Evolutionary conservation across 176 grass and related monocot genomes (phyloP).

Genomic region (Bolboschoenus planiculmis): DNA sequence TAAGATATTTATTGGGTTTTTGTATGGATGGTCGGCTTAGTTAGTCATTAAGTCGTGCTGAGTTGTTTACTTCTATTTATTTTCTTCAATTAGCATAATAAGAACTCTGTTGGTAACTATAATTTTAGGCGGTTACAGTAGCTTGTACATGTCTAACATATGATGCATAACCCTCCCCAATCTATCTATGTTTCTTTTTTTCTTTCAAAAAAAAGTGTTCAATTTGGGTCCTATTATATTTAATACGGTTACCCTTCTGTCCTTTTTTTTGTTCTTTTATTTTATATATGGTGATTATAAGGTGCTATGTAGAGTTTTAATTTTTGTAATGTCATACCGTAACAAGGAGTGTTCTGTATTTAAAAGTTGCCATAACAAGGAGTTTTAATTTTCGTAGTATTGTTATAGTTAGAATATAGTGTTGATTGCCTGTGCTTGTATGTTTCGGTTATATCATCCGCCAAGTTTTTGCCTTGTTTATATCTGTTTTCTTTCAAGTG

Average conservation of each 20-base stretch:
- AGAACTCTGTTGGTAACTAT: slow-evolving; percentile 18
- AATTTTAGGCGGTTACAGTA: background rate
- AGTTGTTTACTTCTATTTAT: background rate
- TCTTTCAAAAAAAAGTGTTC: no score
- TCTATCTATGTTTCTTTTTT: background rate
- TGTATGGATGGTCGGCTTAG: slow-evolving; percentile 10
- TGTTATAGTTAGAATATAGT: background rate
- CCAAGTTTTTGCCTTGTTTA: no score
- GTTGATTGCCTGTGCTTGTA: background rate
- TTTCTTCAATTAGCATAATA: slow-evolving; percentile 10
- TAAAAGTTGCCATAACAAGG: background rate
- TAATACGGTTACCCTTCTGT: background rate
- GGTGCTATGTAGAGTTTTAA: background rate
- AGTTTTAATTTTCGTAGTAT: background rate
- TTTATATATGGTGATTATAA: background rate
- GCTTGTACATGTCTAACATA: slow-evolving; percentile 29
- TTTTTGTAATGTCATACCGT: no score
- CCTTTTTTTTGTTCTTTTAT: background rate
- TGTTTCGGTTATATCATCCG: no score
- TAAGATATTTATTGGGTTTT: slow-evolving; percentile 7
- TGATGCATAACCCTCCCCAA: background rate
- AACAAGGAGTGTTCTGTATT: background rate
- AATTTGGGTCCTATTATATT: background rate
- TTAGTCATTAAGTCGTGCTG: background rate
- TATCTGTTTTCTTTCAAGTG: no score